These are phyloP conservation scores for Plasmodium falciparum DNA, from an alignment of 169 alveolate genomes.

Conservation along the genomic window DNA sequence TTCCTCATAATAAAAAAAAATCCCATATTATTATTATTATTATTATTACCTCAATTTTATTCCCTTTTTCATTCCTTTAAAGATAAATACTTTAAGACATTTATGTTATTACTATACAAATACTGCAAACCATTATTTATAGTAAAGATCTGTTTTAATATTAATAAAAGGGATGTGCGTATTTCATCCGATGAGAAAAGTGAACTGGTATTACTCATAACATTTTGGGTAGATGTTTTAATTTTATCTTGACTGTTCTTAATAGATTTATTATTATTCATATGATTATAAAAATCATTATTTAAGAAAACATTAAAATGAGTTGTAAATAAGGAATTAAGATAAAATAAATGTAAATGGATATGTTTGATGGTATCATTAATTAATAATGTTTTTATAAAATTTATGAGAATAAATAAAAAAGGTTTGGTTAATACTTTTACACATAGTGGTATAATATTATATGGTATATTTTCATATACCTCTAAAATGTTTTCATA, in stretches of 20 bases:
- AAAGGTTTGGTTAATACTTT: slow-evolving; percentile 67
- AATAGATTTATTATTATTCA: neutral
- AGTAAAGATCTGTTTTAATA: slow-evolving; percentile 35
- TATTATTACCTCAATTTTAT: no score
- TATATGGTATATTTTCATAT: slow-evolving; percentile 83
- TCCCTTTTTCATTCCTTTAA: neutral
- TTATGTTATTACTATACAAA: slow-evolving; percentile 30
- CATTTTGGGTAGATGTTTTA: neutral
- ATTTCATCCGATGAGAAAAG: slow-evolving; percentile 7
- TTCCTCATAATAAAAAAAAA: no score
- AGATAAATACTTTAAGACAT: slow-evolving; percentile 31
- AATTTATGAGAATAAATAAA: slow-evolving; percentile 64
- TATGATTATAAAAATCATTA: slow-evolving; percentile 11
- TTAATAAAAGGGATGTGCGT: slow-evolving; percentile 30
- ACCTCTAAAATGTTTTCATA: slow-evolving; percentile 81
- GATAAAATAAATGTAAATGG: slow-evolving; percentile 76
- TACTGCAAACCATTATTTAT: slow-evolving; percentile 52
- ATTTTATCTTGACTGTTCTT: neutral
- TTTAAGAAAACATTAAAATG: slow-evolving; percentile 78
- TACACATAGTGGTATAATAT: slow-evolving; percentile 70
- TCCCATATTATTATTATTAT: no score
- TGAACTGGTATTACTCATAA: neutral
- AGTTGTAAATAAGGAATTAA: slow-evolving; percentile 76
- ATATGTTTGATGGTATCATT: slow-evolving; percentile 72
- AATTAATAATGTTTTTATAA: slow-evolving; percentile 62